A percentile compares a stretch with the other conserved stretches of the same genome.
Conservation (phyloP, 2,329 filamentous ascomycete species). For the Aspergillus sp. region DNA sequence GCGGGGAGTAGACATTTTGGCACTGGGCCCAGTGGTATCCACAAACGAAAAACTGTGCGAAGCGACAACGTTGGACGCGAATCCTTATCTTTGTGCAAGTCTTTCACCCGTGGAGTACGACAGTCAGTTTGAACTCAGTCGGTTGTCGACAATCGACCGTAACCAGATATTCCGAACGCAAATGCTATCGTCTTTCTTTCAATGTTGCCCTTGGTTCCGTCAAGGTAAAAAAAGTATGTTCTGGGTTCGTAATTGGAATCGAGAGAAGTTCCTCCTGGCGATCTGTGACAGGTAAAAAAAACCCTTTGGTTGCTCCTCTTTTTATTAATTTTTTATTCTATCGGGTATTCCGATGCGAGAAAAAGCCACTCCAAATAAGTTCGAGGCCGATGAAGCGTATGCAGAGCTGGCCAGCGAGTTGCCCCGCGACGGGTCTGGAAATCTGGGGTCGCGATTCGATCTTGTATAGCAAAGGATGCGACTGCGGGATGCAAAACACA, state of each 20-base stretch:
- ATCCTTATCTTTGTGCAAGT: neutral
- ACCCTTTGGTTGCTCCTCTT: neutral
- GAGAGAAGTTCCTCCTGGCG: neutral
- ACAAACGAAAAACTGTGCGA: neutral
- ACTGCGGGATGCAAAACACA: constrained; percentile 8
- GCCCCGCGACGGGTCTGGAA: neutral
- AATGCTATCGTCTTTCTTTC: neutral
- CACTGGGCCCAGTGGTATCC: constrained; percentile 1
- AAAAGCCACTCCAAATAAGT: neutral
- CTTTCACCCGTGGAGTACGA: neutral
- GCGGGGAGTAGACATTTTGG: constrained; percentile 20
- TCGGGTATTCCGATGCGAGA: neutral
- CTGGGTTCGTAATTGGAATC: neutral
- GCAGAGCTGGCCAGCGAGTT: constrained; percentile 4
- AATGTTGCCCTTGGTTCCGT: neutral
- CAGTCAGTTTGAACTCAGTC: neutral
- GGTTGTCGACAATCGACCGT: neutral
- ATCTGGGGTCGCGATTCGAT: constrained; percentile 10
- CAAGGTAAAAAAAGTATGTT: neutral
- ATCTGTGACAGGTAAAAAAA: neutral
- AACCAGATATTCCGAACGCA: neutral
- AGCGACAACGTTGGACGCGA: neutral
- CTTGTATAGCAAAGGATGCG: constrained; percentile 15
- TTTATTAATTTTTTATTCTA: neutral
- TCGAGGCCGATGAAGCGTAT: neutral